A percentile compares a stretch with the other conserved stretches of the same genome.
Conservation (phyloP, 2,329 filamentous ascomycete genomes). For the Cercospora sesami region DNA sequence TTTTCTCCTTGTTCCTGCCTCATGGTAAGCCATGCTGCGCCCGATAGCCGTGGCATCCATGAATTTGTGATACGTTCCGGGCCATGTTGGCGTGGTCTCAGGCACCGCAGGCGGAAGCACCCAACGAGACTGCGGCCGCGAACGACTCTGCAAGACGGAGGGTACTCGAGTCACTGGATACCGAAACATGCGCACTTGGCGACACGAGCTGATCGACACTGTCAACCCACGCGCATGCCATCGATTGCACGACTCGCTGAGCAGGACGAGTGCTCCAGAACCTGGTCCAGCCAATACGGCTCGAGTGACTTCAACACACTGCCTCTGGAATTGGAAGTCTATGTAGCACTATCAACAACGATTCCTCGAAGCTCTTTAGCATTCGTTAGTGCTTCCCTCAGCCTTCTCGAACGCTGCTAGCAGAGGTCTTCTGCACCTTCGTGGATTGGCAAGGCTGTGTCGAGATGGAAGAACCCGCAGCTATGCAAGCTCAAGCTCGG, state of each 20-base stretch:
- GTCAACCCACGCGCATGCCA: background rate
- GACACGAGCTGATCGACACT: background rate
- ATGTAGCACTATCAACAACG: background rate
- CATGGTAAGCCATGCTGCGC: background rate
- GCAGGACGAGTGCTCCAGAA: background rate
- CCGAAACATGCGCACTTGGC: background rate
- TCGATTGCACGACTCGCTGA: background rate
- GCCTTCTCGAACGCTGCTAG: background rate
- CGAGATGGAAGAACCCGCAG: background rate
- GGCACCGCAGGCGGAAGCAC: background rate
- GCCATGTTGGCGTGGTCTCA: background rate
- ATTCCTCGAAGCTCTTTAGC: background rate
- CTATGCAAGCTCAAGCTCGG: background rate
- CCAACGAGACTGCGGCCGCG: background rate
- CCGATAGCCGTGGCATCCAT: background rate
- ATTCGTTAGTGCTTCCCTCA: background rate
- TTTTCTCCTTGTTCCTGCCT: background rate
- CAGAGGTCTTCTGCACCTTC: background rate
- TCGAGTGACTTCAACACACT: background rate
- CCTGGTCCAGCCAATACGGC: background rate
- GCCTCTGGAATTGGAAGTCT: background rate
- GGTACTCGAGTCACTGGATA: background rate
- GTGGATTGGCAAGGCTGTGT: background rate
- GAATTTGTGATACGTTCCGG: background rate
- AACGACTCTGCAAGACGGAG: background rate